Conservation (phyloP, 805 yeast genomes). For the Starmerella floris region DNA sequence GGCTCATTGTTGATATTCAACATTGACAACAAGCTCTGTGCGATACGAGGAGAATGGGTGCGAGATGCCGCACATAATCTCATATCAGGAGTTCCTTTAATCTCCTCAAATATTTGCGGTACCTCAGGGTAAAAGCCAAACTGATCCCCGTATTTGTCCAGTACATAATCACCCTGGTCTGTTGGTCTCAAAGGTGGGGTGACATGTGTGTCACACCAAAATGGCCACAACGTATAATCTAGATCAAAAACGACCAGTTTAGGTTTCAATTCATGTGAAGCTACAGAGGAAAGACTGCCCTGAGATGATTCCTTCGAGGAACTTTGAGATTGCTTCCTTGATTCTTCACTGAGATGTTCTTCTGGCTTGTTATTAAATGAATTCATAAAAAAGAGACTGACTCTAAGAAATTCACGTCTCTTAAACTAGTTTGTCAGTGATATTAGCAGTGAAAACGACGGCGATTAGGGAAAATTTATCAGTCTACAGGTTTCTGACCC, state of each 20-base stretch:
- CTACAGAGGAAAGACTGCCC: no score
- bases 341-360: no score
- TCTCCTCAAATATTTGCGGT: slow-evolving; percentile 42
- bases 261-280: background rate
- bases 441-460: no score
- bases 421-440: no score
- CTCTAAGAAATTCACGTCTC: no score
- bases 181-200: slow-evolving; percentile 38
- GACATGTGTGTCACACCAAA: slow-evolving; percentile 72
- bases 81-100: slow-evolving; percentile 36
- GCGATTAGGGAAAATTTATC: no score
- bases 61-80: slow-evolving; percentile 60
- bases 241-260: slow-evolving; percentile 55
- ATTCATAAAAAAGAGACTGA: no score
- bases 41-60: slow-evolving; percentile 68
- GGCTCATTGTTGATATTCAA: slow-evolving; percentile 44
- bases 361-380: no score
- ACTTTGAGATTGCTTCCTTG: no score
- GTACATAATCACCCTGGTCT: slow-evolving; percentile 29
- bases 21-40: slow-evolving; percentile 44
- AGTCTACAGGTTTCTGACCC: no score
- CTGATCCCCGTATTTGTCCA: slow-evolving; percentile 43
- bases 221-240: slow-evolving; percentile 67
- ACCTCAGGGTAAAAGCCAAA: slow-evolving; percentile 57
- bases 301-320: no score